Conservation (phyloP, 1,284 basidiomycete genomes). For the Baeospora myosura region DNA sequence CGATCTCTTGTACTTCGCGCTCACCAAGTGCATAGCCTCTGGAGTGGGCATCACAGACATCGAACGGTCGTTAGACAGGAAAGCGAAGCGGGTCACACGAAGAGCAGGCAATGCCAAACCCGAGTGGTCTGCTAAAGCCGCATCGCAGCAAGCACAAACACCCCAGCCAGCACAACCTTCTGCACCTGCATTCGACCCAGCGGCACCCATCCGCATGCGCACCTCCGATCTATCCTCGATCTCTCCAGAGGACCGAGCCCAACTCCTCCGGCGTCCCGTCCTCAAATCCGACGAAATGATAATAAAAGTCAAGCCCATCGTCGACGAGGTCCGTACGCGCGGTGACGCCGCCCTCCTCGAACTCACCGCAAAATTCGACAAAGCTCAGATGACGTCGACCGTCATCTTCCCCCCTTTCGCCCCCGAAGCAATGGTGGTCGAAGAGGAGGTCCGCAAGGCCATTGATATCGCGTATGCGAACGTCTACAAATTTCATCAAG, state of each 20-base stretch:
- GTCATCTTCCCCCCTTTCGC: constrained; percentile 64
- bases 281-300: constrained; percentile 94
- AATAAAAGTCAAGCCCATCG: constrained; percentile 90
- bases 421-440: constrained; percentile 52
- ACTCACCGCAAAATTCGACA: constrained; percentile 92
- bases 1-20: constrained; percentile 90
- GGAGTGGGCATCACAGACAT: constrained; percentile 86
- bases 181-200: constrained; percentile 22
- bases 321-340: constrained; percentile 76
- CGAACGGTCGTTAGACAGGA: constrained; percentile 78
- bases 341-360: constrained; percentile 88
- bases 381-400: constrained; percentile 56
- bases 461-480: constrained; percentile 93
- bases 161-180: constrained; percentile 20
- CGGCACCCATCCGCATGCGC: constrained; percentile 68
- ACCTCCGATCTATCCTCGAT: constrained; percentile 56
- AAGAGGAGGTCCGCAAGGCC: constrained; percentile 63
- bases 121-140: constrained; percentile 51
- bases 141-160: constrained; percentile 18
- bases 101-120: constrained; percentile 92
- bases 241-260: constrained; percentile 48
- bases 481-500: constrained; percentile 85
- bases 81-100: constrained; percentile 84
- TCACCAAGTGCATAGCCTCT: constrained; percentile 80
- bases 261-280: constrained; percentile 84